Evolutionary conservation across 345 rosid genomes (phyloP), one percentile per base, ranked within the genome.

Genomic region (Rhizophora mangle): DNA sequence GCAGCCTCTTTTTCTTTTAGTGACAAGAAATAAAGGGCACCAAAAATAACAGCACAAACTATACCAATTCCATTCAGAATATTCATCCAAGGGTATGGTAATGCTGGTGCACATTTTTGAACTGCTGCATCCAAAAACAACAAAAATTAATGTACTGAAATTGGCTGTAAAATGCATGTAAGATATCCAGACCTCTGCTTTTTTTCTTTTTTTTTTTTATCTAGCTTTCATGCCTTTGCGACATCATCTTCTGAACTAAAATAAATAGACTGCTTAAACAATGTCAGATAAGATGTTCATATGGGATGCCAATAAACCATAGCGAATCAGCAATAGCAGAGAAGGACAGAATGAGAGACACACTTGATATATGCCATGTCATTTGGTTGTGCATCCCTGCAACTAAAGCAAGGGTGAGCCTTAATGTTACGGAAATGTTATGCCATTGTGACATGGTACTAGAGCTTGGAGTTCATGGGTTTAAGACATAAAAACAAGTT

Each of bases 1-100:
- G 88, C 70, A 58, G 80, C 72, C 64, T 79, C 69, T 73, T 86
- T 82, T 61, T 92, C 96, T 37, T 87, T 82, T 84, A 19, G 85
- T 52, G 84, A 79, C 84, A 91, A 77, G 21, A 89, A 93, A 77
- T 87, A 95, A 39, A 95, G 88, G 47, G 99, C 87, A 75, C 93
- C 96, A 43, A 95, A 95, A 69, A 88, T 83, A 32, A 87, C 89
- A 62, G 85, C 73, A 58, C 92, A 82, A 64, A 95, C 79, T 70
- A 92, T 79, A 57, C 99, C 97, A 36, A 92, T 84, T 68, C 85
- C 89, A 72, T 92, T 92, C 69, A 89, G 76, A 66, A 92, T 81
- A 83, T 88, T 82, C 64, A 85, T 39, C 74, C 90, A 73, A 37
- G 89, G 85, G 78, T 86, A 86, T 18, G 87, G 73, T 18, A 43